phyloP scores from a whole-genome alignment of 2,329 filamentous ascomycete genomes.

The Periconia sp. region DNA sequence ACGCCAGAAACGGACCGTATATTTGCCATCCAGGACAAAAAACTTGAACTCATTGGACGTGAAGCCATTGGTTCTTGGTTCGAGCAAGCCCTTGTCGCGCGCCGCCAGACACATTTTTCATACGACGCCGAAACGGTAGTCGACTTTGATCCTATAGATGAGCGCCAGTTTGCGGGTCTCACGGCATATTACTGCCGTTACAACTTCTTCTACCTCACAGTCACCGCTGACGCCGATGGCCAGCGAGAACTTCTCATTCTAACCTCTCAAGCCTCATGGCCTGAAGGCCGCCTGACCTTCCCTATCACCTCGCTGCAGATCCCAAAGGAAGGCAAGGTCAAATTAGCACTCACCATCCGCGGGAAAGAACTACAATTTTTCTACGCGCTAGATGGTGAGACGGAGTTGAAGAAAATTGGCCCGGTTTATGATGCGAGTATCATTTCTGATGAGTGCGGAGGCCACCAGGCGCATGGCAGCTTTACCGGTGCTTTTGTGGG shows the following conservation, averaged over 20 bases:
- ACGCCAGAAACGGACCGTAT: slow-evolving; percentile 57
- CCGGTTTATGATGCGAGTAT: slow-evolving; percentile 65
- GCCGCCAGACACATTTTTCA: slow-evolving; percentile 65
- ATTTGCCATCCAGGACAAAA: slow-evolving; percentile 51
- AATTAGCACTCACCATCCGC: slow-evolving; percentile 58
- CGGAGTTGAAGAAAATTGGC: slow-evolving; percentile 56
- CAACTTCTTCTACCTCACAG: slow-evolving; percentile 69
- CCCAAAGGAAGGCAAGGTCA: slow-evolving; percentile 62
- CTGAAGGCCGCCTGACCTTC: slow-evolving; percentile 55
- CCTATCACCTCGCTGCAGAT: slow-evolving; percentile 57
- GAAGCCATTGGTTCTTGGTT: slow-evolving; percentile 57
- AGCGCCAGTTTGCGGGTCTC: slow-evolving; percentile 66
- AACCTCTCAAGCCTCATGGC: slow-evolving; percentile 63
- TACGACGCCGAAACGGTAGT: slow-evolving; percentile 65
- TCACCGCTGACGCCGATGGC: slow-evolving; percentile 63
- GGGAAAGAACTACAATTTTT: slow-evolving; percentile 62
- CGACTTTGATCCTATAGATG: slow-evolving; percentile 61
- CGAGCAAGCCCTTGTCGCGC: slow-evolving; percentile 61
- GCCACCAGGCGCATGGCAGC: slow-evolving; percentile 65
- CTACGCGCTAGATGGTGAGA: slow-evolving; percentile 58
- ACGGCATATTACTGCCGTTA: slow-evolving; percentile 68
- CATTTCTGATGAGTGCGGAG: slow-evolving; percentile 68
- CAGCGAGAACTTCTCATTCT: slow-evolving; percentile 64
- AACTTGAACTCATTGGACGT: slow-evolving; percentile 60
- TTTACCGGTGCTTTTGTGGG: slow-evolving; percentile 63